A percentile compares a stretch with the other conserved stretches of the same genome.
These are phyloP conservation scores for Cladosporium sp. DNA, from an alignment of 2,329 filamentous ascomycete species.

Conservation along the genomic window DNA sequence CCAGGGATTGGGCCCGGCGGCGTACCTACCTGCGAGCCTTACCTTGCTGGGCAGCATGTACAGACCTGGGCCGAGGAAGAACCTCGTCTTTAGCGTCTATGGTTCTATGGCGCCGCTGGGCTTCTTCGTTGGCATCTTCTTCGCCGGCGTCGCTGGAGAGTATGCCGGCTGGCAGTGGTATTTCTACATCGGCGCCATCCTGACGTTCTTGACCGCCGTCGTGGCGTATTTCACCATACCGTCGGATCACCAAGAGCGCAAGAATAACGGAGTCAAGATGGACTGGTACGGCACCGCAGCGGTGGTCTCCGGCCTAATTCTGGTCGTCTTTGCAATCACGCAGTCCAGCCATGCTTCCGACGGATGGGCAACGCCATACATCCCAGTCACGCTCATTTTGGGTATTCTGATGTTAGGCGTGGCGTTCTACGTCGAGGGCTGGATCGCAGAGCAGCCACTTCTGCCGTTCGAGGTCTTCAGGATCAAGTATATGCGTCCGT, in stretches of 20 bases:
- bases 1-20: constrained; percentile 33
- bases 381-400: constrained; percentile 57
- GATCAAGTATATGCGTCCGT: constrained; percentile 61
- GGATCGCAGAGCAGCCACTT: constrained; percentile 61
- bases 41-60: constrained; percentile 30
- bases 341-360: constrained; percentile 62
- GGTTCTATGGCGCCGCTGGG: constrained; percentile 50
- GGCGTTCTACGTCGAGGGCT: constrained; percentile 66
- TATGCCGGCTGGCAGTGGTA: constrained; percentile 59
- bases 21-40: constrained; percentile 29
- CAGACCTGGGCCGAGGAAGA: constrained; percentile 32
- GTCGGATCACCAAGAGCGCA: constrained; percentile 38
- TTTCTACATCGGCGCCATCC: constrained; percentile 58
- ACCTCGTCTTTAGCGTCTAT: constrained; percentile 33
- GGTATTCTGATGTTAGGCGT: constrained; percentile 54
- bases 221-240: constrained; percentile 47
- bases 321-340: constrained; percentile 70
- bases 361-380: constrained; percentile 68
- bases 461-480: constrained; percentile 64
- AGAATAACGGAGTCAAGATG: constrained; percentile 48
- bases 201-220: constrained; percentile 41
- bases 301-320: constrained; percentile 58
- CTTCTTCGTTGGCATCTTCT: constrained; percentile 58
- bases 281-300: constrained; percentile 60
- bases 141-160: constrained; percentile 53